Evolutionary conservation across 2,329 filamentous ascomycete genomes (phyloP).

Genomic region (Dactylellina parvicollis): DNA sequence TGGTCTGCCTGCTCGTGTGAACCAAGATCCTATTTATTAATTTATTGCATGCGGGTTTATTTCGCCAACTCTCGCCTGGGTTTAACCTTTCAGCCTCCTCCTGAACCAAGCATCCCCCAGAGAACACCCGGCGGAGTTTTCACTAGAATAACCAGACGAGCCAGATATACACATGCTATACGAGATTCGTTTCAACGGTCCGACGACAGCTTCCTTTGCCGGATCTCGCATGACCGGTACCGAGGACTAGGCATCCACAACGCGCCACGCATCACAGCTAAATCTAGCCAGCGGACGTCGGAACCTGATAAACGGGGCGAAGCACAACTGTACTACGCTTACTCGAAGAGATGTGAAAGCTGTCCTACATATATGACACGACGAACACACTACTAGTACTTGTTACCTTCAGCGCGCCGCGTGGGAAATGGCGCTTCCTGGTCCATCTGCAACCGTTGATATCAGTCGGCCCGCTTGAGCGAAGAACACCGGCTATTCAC

Average conservation of each 20-base stretch:
- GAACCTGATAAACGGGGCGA: not conserved
- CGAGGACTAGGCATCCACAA: not conserved
- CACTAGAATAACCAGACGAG: not conserved
- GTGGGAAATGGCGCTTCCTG: not conserved
- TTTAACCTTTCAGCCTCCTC: not conserved
- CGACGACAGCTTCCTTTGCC: not conserved
- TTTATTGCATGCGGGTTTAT: not conserved
- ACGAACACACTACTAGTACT: not conserved
- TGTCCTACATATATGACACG: not conserved
- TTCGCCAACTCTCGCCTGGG: not conserved
- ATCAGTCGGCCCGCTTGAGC: slow-evolving; percentile 38
- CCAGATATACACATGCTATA: not conserved
- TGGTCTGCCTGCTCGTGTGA: too few relatives aligned
- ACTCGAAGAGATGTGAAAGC: not conserved
- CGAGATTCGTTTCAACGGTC: not conserved
- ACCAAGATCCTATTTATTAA: not conserved
- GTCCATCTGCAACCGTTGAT: not conserved
- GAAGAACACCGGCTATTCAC: slow-evolving; percentile 7
- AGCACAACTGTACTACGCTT: not conserved
- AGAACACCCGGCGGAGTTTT: not conserved
- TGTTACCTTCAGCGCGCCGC: not conserved
- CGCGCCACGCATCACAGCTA: not conserved
- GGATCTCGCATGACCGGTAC: not conserved
- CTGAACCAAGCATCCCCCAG: not conserved
- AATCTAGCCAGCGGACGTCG: not conserved